Evolutionary conservation across 768 basidiomycete species (phyloP), one percentile per base, ranked within the genome.

Genomic region (Tricholomella constricta): DNA sequence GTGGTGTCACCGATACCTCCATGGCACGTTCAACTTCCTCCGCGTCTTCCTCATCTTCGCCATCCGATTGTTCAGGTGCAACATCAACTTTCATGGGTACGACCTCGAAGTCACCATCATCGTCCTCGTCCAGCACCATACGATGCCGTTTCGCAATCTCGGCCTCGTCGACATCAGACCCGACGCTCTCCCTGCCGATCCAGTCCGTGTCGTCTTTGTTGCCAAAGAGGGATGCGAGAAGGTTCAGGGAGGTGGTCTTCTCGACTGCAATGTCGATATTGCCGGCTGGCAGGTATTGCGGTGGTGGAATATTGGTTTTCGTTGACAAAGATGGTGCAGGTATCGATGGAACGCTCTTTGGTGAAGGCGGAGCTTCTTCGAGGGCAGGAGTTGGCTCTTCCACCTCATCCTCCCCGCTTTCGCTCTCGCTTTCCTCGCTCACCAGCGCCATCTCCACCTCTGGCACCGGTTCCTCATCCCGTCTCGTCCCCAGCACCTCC

Each of bases 161-260:
- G 7, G 43, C 34, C 50, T 73, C 73, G 46, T 84, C 84, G 35
- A 83, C 66, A 23, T 84, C 86, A 1, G 82, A 84, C 3, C 70
- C 80, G 3, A 82, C 67, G 53, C 78, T 82, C 63, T 88, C 87
- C 20, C 67, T 66, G 6, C 80, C 85, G 2, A 74, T 76, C 88
- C 88, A 89, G 6, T 84, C 78, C 4, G 75, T 74, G 11, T 73
- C 72, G 6, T 72, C 71, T 7, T 61, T 58, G 15, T 68, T 70
- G 1, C 74, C 82, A 43, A 88, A 88, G 31, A 89, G 66, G 1
- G 78, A 75, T 6, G 72, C 63, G 0, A 88, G 68, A 15, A 89
- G 69, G 42, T 67, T 67, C 15, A 86, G 75, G 0, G 79, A 64
- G 23, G 72, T 65, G 7, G 62, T 62, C 58, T 77, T 83, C 68